These are phyloP conservation scores for Neophaeococcomyces aloes DNA, from an alignment of 2,329 filamentous ascomycete genomes.

Conservation along the genomic window DNA sequence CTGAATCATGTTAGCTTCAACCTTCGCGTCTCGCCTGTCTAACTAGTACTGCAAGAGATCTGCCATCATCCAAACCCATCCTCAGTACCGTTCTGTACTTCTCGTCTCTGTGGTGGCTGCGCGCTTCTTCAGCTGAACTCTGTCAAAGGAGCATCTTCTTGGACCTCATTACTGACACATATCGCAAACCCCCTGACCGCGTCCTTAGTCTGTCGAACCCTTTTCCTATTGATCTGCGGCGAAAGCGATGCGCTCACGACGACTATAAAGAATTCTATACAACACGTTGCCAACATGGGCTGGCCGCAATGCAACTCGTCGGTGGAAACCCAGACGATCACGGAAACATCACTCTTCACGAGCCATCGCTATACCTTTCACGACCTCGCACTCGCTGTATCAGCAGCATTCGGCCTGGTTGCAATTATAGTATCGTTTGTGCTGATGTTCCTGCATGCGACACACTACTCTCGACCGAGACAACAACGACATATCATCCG, in stretches of 20 bases:
- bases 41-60: too few relatives aligned
- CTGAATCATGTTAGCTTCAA: too few relatives aligned
- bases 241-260: not conserved
- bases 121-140: too few relatives aligned
- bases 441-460: conserved; percentile 48
- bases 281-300: conserved; percentile 24
- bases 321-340: conserved; percentile 37
- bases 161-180: too few relatives aligned
- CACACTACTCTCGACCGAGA: conserved; percentile 48
- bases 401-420: conserved; percentile 43
- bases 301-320: conserved; percentile 44
- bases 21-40: too few relatives aligned
- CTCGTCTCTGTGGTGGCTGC: too few relatives aligned
- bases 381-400: conserved; percentile 44
- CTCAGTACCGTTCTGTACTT: too few relatives aligned
- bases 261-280: not conserved
- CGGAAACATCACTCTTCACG: conserved; percentile 35
- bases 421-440: conserved; percentile 42
- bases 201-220: not conserved
- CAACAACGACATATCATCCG: conserved; percentile 66
- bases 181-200: not conserved
- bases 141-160: too few relatives aligned
- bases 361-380: conserved; percentile 46
- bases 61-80: too few relatives aligned
- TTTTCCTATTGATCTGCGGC: not conserved